These are phyloP conservation scores for Thielaviopsis cerberus DNA, from an alignment of 2,329 filamentous ascomycete genomes.

Conservation along the genomic window DNA sequence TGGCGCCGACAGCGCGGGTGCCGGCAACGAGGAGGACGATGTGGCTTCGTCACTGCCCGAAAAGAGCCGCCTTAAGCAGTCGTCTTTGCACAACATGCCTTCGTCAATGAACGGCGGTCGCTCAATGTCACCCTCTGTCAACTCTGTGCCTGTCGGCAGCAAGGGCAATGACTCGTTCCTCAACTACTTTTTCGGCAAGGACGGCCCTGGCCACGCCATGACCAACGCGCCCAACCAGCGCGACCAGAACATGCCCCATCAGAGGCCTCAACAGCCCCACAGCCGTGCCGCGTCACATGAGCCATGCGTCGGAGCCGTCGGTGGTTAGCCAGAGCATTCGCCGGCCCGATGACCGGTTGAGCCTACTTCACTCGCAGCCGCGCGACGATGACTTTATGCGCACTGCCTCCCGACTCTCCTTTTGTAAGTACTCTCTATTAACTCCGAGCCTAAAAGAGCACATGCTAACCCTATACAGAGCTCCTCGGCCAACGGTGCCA, in stretches of 20 bases:
- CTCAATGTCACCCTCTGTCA: slow-evolving; percentile 66
- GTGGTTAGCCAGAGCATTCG: slow-evolving; percentile 63
- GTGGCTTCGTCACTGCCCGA: slow-evolving; percentile 15
- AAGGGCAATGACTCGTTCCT: slow-evolving; percentile 67
- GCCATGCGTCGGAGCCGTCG: slow-evolving; percentile 59
- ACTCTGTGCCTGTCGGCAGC: slow-evolving; percentile 42
- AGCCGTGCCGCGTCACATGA: slow-evolving; percentile 42
- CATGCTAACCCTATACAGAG: slow-evolving; percentile 12
- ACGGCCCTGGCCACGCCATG: slow-evolving; percentile 34
- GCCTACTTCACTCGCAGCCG: slow-evolving; percentile 26
- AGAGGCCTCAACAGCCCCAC: slow-evolving; percentile 9
- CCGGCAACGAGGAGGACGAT: slow-evolving; percentile 23
- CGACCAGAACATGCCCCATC: slow-evolving; percentile 10
- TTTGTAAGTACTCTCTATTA: slow-evolving; percentile 32
- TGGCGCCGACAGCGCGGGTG: slow-evolving; percentile 31
- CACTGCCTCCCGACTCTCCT: slow-evolving; percentile 27
- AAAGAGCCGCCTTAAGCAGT: slow-evolving; percentile 6
- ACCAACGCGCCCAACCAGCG: slow-evolving; percentile 17
- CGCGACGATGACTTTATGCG: slow-evolving; percentile 27
- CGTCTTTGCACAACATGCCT: slow-evolving; percentile 1
- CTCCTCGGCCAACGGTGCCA: neutral
- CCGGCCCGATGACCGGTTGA: slow-evolving; percentile 42
- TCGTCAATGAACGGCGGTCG: slow-evolving; percentile 27
- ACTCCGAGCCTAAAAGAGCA: slow-evolving; percentile 4
- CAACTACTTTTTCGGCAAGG: slow-evolving; percentile 98